Conservation (phyloP, 768 basidiomycete species). For the Coprinopsis strossmayeri region DNA sequence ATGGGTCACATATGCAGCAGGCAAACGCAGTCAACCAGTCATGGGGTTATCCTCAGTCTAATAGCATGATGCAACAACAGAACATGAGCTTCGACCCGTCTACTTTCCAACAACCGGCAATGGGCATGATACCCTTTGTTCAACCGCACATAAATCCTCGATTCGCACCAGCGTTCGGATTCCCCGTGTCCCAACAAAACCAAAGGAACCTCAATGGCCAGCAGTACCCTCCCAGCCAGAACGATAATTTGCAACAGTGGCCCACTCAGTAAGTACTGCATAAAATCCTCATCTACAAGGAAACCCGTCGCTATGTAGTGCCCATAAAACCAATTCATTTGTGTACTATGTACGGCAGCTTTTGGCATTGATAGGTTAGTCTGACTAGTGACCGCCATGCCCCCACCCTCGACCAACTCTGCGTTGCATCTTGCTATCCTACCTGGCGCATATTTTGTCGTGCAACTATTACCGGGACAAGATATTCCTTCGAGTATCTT, state of each 20-base stretch:
- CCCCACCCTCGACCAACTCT: slow-evolving; percentile 39
- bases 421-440: slow-evolving; percentile 44
- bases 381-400: slow-evolving; percentile 24
- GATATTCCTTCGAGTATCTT: slow-evolving; percentile 29
- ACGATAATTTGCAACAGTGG: neutral
- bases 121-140: slow-evolving; percentile 28
- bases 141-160: slow-evolving; percentile 83
- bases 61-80: neutral
- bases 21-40: neutral
- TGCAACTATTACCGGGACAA: slow-evolving; percentile 33
- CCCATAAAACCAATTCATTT: no score
- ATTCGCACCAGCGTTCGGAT: slow-evolving; percentile 55
- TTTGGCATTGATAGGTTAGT: no score
- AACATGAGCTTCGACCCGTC: slow-evolving; percentile 3
- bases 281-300: no score
- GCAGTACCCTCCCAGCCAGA: neutral
- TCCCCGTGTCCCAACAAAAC: slow-evolving; percentile 4
- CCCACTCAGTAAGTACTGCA: neutral
- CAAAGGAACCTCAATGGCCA: neutral
- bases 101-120: slow-evolving; percentile 3
- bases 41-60: slow-evolving; percentile 4
- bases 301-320: no score
- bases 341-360: no score
- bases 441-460: slow-evolving; percentile 36
- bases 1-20: neutral